phyloP scores from a whole-genome alignment of 179 eudicot genomes.

The Silene noctiflora region DNA sequence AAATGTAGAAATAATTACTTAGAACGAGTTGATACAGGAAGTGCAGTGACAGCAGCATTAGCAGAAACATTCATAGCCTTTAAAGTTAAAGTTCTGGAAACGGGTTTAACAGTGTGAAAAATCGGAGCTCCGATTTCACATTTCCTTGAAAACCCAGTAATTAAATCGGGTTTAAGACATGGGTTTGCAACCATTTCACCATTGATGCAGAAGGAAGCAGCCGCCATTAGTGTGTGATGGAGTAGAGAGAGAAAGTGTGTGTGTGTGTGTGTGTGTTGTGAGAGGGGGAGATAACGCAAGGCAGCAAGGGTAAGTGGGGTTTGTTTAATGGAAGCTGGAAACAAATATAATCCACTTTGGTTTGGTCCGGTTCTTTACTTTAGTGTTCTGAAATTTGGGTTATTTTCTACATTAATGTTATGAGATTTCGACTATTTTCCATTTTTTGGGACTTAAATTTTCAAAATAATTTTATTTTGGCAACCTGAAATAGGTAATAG shows the following conservation, averaged over 20 bases:
- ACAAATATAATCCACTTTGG: no score
- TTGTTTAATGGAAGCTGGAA: no score
- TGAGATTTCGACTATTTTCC: no score
- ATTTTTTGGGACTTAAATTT: no score
- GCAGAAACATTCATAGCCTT: slow-evolving; percentile 29
- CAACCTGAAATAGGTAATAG: no score
- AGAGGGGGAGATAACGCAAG: background rate
- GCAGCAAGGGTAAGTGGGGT: background rate
- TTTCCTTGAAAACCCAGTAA: slow-evolving; percentile 28
- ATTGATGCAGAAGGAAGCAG: slow-evolving; percentile 16
- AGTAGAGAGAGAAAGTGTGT: background rate
- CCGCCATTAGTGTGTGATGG: slow-evolving; percentile 31
- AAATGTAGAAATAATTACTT: slow-evolving; percentile 13
- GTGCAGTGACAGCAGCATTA: slow-evolving; percentile 23
- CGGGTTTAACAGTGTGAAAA: slow-evolving; percentile 21
- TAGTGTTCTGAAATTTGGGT: no score
- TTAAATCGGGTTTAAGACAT: slow-evolving; percentile 21
- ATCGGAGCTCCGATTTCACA: slow-evolving; percentile 26
- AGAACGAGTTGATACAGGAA: slow-evolving; percentile 32
- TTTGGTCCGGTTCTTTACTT: no score
- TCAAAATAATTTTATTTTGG: no score
- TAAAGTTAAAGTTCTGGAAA: slow-evolving; percentile 10
- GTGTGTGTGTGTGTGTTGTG: background rate
- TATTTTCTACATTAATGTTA: no score
- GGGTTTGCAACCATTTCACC: slow-evolving; percentile 25